These are phyloP conservation scores for Chlamydomonas applanata DNA, from an alignment of 139 green algal genomes.

Conservation along the genomic window DNA sequence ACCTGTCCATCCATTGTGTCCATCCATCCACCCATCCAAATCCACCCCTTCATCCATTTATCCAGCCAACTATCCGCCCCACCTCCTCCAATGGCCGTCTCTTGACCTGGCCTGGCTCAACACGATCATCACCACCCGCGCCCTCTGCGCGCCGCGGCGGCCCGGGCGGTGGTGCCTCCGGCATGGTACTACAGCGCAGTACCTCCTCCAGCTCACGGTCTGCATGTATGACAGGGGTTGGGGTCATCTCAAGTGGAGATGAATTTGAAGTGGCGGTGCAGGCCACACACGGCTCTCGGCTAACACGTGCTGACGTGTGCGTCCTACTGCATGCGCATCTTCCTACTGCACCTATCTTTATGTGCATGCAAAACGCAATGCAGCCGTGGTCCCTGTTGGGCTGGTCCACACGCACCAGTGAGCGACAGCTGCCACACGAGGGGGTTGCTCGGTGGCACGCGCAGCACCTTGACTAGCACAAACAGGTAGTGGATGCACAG, in stretches of 20 bases:
- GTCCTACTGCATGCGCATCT: too few relatives aligned
- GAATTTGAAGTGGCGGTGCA: too few relatives aligned
- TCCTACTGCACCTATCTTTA: neutral
- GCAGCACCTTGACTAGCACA: constrained; percentile 65
- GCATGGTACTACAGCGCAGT: constrained; percentile 39
- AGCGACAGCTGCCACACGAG: constrained; percentile 69
- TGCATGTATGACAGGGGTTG: constrained; percentile 9
- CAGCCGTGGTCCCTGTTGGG: too few relatives aligned
- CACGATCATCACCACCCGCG: constrained; percentile 10
- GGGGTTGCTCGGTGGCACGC: constrained; percentile 56
- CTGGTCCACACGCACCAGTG: constrained; percentile 26
- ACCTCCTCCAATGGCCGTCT: constrained; percentile 35
- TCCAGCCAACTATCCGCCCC: neutral
- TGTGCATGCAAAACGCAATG: too few relatives aligned
- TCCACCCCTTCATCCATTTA: too few relatives aligned
- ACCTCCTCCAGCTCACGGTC: constrained; percentile 71
- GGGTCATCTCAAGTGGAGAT: neutral
- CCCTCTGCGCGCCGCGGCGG: neutral
- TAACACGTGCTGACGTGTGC: too few relatives aligned
- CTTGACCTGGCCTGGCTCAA: constrained; percentile 14
- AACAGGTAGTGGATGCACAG: constrained; percentile 66
- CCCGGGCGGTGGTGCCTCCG: neutral
- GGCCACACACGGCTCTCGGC: too few relatives aligned
- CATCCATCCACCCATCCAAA: neutral
- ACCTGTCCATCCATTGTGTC: too few relatives aligned